Percentiles rank a stretch among this genome's conserved stretches.
Conservation (phyloP, 208 protist species). For the Crithidia bombi region DNA sequence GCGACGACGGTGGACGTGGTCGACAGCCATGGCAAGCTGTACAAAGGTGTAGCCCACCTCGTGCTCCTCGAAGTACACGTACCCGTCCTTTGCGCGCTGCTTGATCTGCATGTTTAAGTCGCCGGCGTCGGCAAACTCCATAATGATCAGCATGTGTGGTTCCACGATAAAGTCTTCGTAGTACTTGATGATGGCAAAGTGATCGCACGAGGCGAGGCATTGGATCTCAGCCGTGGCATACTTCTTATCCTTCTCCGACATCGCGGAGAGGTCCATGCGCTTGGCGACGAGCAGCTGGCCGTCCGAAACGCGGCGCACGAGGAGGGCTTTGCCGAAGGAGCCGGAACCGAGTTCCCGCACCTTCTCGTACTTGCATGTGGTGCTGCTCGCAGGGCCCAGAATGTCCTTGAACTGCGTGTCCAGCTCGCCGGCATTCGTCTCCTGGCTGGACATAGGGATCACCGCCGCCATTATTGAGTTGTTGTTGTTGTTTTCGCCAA, state of each 20-base stretch:
- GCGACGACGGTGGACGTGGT: conserved; percentile 84
- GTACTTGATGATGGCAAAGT: conserved; percentile 91
- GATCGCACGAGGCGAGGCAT: conserved; percentile 86
- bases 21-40: conserved; percentile 79
- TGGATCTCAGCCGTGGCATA: conserved; percentile 93
- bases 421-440: conserved; percentile 21
- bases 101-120: conserved; percentile 88
- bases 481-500: background rate
- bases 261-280: conserved; percentile 86
- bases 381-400: conserved; percentile 42
- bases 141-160: conserved; percentile 80
- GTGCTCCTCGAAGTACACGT: conserved; percentile 78
- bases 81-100: conserved; percentile 47
- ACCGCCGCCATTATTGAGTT: conserved; percentile 33
- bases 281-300: conserved; percentile 85
- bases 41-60: conserved; percentile 85
- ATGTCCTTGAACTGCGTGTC: conserved; percentile 46
- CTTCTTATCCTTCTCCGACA: conserved; percentile 86
- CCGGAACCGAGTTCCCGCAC: conserved; percentile 84
- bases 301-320: conserved; percentile 73
- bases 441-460: conserved; percentile 40
- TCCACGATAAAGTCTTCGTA: conserved; percentile 69
- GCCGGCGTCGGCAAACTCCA: conserved; percentile 89
- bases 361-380: conserved; percentile 46
- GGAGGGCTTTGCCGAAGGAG: conserved; percentile 81